Conservation (phyloP, 495 filamentous ascomycete genomes). For the Aspergillus nidulans region DNA sequence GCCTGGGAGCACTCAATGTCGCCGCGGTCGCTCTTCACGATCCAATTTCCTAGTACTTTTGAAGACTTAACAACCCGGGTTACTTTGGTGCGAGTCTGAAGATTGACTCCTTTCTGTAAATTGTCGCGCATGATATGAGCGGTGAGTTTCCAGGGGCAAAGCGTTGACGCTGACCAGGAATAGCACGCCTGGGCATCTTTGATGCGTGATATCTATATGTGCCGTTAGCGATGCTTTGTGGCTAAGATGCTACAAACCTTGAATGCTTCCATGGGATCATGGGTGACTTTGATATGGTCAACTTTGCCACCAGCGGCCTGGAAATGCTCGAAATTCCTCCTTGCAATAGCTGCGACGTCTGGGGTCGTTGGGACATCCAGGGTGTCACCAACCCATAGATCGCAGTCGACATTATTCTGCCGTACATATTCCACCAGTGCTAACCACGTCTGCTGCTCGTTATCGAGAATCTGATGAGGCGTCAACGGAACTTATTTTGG, state of each 20-base stretch:
- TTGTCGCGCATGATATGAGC: constrained; percentile 2
- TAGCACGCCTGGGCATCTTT: background rate
- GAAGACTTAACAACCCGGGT: background rate
- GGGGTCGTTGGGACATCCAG: constrained; percentile 4
- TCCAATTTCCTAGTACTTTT: background rate
- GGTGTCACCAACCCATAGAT: constrained; percentile 3
- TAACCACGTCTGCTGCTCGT: constrained; percentile 7
- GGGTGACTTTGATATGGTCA: constrained; percentile 1
- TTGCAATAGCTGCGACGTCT: background rate
- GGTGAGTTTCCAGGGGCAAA: constrained; percentile 1
- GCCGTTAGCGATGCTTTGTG: background rate
- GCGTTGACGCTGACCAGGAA: background rate
- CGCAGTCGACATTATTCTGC: constrained; percentile 7
- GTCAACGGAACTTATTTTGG: background rate
- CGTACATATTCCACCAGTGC: background rate
- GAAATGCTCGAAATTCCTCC: background rate
- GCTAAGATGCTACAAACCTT: background rate
- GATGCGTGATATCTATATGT: background rate
- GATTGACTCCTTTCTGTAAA: background rate
- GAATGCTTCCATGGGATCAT: background rate
- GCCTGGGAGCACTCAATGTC: background rate
- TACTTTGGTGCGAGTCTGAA: background rate
- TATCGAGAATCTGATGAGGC: background rate
- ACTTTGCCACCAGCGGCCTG: background rate
- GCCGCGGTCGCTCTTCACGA: background rate